Base-by-base conservation (phyloP, 2,329 filamentous ascomycete genomes). In the Fusarium anguioides region DNA sequence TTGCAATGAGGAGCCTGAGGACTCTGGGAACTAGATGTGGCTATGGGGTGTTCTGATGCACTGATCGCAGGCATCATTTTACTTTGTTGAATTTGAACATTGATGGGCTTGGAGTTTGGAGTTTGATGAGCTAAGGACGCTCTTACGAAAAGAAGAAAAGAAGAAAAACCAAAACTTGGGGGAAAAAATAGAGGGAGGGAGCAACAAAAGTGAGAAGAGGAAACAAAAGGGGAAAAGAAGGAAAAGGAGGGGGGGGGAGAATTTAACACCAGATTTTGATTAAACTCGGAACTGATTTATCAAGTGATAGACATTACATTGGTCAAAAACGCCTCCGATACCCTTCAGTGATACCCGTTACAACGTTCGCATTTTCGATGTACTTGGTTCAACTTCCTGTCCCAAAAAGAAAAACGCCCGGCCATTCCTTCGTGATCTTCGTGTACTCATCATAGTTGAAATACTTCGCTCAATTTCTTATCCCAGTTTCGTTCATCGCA, bases 401-500 rank as follows among this genome's bases (percentile, higher is more conserved):
- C 42, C 75, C 74, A 29, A 14, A 12, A 29, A n/a, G 72, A 36
- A 26, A 21, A 45, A 39, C 21, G 27, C 45, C 29, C 44, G 17
- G 40, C 20, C 33, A 18, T 23, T 26, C 23, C 11, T 18, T 11
- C 21, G 14, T 51, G 18, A 6, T 23, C 35, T 23, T 41, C 33
- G 14, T 29, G 5, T 12, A 39, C 20, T 69, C 52, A 70, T 69
- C 52, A 70, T 9, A 69, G 17, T 23, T 24, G 20, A 42, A 76
- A 76, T 2, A 78, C 62, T 6, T 75, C 62, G 2, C 69, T 47
- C n/a, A 78, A 29, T 26, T 59, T 65, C 51, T 66, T 74, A 6
- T 73, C 36, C 76, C 75, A 75, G 49, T 77, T 78, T 0, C 33
- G 36, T 41, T 72, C 60, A 20, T 69, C 64, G 1, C 64, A 70